A percentile compares a stretch with the other conserved stretches of the same genome.
These are phyloP conservation scores for Cordyceps tenuipes DNA, from an alignment of 2,329 filamentous ascomycete genomes.

Conservation along the genomic window DNA sequence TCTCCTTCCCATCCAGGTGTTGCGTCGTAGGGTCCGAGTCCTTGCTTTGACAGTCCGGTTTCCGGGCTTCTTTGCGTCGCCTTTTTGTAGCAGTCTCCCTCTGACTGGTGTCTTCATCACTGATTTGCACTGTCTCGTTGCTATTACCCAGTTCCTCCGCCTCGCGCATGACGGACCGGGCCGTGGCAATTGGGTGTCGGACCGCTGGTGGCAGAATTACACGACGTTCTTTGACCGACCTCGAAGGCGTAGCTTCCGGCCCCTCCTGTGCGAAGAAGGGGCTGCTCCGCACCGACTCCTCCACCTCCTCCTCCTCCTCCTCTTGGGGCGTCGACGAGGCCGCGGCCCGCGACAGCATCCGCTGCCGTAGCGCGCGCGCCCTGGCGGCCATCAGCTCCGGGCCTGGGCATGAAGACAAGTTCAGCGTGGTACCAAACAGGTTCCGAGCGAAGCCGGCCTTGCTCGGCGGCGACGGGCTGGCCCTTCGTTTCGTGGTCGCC, in stretches of 20 bases:
- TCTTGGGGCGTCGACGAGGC: neutral
- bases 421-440: conserved; percentile 28
- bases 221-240: neutral
- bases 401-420: conserved; percentile 19
- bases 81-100: neutral
- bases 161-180: neutral
- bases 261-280: neutral
- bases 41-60: neutral
- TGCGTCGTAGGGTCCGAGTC: neutral
- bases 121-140: neutral
- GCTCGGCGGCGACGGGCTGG: conserved; percentile 23
- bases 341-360: conserved; percentile 14
- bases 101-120: neutral
- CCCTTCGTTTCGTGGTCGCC: conserved; percentile 21
- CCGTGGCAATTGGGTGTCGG: neutral
- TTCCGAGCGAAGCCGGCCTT: conserved; percentile 26
- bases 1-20: neutral
- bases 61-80: neutral
- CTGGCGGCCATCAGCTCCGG: conserved; percentile 12
- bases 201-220: neutral
- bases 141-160: neutral
- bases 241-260: neutral
- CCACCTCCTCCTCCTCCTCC: neutral
- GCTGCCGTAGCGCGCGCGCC: conserved; percentile 16
- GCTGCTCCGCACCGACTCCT: neutral